Conservation (phyloP, 306 rosid genomes). For the Chamaecrista fasciculata region DNA sequence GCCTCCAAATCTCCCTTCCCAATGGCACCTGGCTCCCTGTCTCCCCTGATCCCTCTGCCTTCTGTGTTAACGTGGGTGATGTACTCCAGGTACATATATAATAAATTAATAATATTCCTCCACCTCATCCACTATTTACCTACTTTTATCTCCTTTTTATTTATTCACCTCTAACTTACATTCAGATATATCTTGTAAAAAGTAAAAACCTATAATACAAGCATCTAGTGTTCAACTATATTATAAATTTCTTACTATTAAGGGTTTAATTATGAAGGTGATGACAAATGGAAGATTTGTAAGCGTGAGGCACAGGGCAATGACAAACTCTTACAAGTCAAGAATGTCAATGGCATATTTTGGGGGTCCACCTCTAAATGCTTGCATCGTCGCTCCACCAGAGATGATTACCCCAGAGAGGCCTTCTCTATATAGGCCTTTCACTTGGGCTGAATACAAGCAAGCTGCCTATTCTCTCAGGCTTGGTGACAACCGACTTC, state of each 20-base stretch:
- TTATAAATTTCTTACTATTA: too few species aligned
- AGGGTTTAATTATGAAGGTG: too few species aligned
- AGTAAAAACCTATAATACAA: too few species aligned
- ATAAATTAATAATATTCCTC: too few species aligned
- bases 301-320: conserved; percentile 75
- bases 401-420: conserved; percentile 49
- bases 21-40: conserved; percentile 73
- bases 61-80: conserved; percentile 83
- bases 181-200: too few species aligned
- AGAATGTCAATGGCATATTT: conserved; percentile 74
- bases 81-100: conserved; percentile 46
- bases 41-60: conserved; percentile 64
- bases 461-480: conserved; percentile 53
- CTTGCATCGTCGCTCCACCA: conserved; percentile 46
- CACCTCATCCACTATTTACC: too few species aligned
- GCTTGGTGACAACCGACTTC: conserved; percentile 60
- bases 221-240: too few species aligned
- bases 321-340: conserved; percentile 42
- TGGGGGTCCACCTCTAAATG: conserved; percentile 62
- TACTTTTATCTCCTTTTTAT: too few species aligned
- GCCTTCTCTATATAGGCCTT: conserved; percentile 56
- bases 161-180: too few species aligned
- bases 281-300: conserved; percentile 83
- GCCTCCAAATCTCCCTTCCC: conserved; percentile 68
- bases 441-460: conserved; percentile 87